Evolutionary conservation across 805 yeast species (phyloP).

Genomic region (Nakazawaea ernobii): DNA sequence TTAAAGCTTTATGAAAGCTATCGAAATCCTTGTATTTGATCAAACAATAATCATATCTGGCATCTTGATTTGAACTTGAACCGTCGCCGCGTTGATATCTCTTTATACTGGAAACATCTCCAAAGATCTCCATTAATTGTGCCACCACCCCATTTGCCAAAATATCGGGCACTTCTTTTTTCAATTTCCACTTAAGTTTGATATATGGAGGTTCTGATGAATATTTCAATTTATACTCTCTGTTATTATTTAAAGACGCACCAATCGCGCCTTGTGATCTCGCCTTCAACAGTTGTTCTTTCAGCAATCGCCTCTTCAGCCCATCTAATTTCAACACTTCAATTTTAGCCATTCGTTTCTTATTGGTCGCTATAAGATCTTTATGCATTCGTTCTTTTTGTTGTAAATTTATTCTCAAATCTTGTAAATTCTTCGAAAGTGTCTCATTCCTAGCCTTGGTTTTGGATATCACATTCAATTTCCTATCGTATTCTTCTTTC

Average conservation of each 20-base stretch:
- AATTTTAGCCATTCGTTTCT: slow-evolving; percentile 13
- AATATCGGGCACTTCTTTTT: slow-evolving; percentile 26
- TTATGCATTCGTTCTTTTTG: slow-evolving; percentile 24
- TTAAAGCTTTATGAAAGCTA: slow-evolving; percentile 29
- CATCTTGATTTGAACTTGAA: slow-evolving; percentile 9
- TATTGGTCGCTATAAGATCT: slow-evolving; percentile 6
- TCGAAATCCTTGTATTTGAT: slow-evolving; percentile 25
- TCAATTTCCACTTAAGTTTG: slow-evolving; percentile 40
- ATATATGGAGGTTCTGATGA: slow-evolving; percentile 1
- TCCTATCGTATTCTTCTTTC: slow-evolving; percentile 18
- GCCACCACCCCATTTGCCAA: slow-evolving; percentile 28
- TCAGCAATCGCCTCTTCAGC: slow-evolving; percentile 11
- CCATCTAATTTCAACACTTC: slow-evolving; percentile 16
- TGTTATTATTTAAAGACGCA: background rate
- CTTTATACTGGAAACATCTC: slow-evolving; percentile 23
- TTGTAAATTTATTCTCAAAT: slow-evolving; percentile 23
- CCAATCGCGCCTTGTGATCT: background rate
- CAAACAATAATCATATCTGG: slow-evolving; percentile 32
- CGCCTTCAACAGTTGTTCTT: background rate
- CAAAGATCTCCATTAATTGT: slow-evolving; percentile 41
- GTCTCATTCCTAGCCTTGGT: slow-evolving; percentile 4
- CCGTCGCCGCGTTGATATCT: slow-evolving; percentile 8
- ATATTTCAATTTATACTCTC: slow-evolving; percentile 7
- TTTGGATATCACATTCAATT: slow-evolving; percentile 8
- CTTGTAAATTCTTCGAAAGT: slow-evolving; percentile 12